These are phyloP conservation scores for Dillenia turbinata DNA, from an alignment of 164 flowering plant species.

Conservation along the genomic window DNA sequence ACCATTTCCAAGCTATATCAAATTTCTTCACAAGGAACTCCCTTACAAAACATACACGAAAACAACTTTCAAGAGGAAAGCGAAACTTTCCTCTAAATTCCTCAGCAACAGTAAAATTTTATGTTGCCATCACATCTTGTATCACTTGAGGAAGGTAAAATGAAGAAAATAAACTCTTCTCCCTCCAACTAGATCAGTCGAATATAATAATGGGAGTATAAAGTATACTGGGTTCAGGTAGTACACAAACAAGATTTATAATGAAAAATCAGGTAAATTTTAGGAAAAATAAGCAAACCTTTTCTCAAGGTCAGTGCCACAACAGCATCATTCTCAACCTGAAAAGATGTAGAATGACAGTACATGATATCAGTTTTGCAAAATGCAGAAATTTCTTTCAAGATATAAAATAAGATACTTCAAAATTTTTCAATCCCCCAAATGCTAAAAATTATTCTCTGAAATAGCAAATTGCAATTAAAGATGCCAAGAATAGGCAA, in stretches of 20 bases:
- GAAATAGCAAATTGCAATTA: neutral
- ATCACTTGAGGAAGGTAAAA: no score
- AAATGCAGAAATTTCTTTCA: no score
- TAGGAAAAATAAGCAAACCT: constrained; percentile 37
- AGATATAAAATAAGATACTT: neutral
- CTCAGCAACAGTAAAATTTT: no score
- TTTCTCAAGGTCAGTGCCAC: constrained; percentile 87
- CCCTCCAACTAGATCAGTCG: no score
- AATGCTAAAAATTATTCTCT: neutral
- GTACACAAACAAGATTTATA: neutral
- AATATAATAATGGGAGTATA: neutral
- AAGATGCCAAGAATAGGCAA: neutral
- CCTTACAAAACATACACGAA: no score
- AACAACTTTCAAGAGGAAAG: no score
- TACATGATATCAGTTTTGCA: neutral
- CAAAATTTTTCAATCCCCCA: neutral
- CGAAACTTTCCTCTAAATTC: no score
- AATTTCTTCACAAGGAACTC: no score
- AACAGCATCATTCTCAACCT: constrained; percentile 96
- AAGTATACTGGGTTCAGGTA: neutral
- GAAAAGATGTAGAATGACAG: constrained; percentile 13
- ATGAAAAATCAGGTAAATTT: neutral
- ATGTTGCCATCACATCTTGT: no score
- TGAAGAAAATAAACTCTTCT: no score
- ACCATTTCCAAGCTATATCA: no score